A percentile compares a stretch with the other conserved stretches of the same genome.
phyloP scores from a whole-genome alignment of 2,329 filamentous ascomycete genomes.

The Diaporthe citriasiana region DNA sequence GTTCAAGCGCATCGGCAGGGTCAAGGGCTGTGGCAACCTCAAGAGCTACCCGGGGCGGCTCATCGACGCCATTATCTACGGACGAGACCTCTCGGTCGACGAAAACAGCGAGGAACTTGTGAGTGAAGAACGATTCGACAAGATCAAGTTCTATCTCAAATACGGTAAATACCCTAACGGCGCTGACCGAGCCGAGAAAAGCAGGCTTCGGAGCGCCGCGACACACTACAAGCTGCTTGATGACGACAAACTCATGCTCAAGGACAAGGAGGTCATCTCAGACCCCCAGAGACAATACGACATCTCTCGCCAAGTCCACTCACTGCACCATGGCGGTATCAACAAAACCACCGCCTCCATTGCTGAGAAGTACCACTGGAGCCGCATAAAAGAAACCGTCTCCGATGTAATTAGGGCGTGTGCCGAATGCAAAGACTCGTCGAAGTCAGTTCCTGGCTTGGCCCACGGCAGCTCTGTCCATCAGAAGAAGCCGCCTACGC shows the following conservation, averaged over 20 bases:
- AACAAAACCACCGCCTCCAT: constrained; percentile 98
- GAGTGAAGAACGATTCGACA: constrained; percentile 97
- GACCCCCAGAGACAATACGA: constrained; percentile 92
- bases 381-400: constrained; percentile 97
- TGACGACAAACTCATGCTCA: constrained; percentile 90
- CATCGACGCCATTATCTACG: constrained; percentile 84
- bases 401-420: constrained; percentile 95
- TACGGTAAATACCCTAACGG: constrained; percentile 93
- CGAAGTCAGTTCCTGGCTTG: constrained; percentile 61
- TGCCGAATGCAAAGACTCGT: constrained; percentile 85
- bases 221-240: constrained; percentile 92
- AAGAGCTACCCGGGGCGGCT: constrained; percentile 77
- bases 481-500: constrained; percentile 38
- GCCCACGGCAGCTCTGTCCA: constrained; percentile 19
- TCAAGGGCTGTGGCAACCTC: constrained; percentile 79
- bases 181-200: constrained; percentile 95
- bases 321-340: constrained; percentile 86
- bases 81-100: constrained; percentile 70
- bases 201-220: constrained; percentile 89
- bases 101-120: constrained; percentile 83
- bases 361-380: constrained; percentile 96
- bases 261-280: constrained; percentile 96
- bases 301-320: constrained; percentile 84
- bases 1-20: constrained; percentile 91
- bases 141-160: constrained; percentile 97